These are phyloP conservation scores for Besnoitia besnoiti DNA, from an alignment of 169 alveolate genomes.

Conservation along the genomic window DNA sequence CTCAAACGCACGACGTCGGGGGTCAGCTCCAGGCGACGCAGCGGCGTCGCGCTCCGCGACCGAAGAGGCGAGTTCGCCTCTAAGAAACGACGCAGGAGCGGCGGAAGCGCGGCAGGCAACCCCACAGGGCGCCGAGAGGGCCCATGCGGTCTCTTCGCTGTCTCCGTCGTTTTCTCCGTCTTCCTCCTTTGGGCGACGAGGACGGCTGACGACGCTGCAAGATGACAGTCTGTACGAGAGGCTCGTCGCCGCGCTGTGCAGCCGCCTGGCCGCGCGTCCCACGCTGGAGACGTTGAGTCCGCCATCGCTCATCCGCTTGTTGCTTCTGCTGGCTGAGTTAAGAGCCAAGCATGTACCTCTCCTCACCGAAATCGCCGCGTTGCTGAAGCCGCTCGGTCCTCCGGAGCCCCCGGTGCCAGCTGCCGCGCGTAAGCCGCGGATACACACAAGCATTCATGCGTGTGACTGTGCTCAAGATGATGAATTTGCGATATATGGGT, in stretches of 20 bases:
- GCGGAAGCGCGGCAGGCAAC: too few species aligned
- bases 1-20: too few species aligned
- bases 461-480: too few species aligned
- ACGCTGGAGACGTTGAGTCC: conserved; percentile 18
- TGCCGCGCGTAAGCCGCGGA: neutral
- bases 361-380: neutral
- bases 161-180: neutral
- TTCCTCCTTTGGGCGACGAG: too few species aligned
- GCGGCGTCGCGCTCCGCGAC: too few species aligned
- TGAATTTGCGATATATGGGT: too few species aligned
- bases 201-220: neutral
- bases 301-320: neutral
- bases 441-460: too few species aligned
- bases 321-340: neutral
- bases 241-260: neutral
- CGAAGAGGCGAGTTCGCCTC: too few species aligned
- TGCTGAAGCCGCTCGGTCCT: neutral
- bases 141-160: too few species aligned
- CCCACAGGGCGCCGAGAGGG: too few species aligned
- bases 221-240: neutral
- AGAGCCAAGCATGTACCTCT: neutral
- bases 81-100: too few species aligned
- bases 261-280: neutral
- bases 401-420: neutral
- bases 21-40: too few species aligned